Conservation (phyloP, 2,329 filamentous ascomycete genomes). For the Colletotrichum spaethianum region DNA sequence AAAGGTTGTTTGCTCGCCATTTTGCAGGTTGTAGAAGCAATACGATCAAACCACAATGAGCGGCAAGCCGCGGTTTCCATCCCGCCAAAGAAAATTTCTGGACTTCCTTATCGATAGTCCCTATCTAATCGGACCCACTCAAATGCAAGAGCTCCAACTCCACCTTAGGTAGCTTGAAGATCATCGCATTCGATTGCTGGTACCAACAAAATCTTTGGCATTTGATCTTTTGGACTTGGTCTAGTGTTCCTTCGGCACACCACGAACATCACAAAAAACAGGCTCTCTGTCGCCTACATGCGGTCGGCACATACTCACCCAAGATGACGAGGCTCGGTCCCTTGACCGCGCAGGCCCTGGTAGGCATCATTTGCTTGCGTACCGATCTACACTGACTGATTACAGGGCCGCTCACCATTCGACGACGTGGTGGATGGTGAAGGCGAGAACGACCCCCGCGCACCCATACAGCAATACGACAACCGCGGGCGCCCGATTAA, state of each 20-base stretch:
- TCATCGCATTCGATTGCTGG: not conserved
- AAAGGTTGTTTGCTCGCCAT: slow-evolving; percentile 75
- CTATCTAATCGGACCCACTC: slow-evolving; percentile 34
- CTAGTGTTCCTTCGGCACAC: not conserved
- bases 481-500: slow-evolving; percentile 70
- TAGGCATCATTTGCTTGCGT: slow-evolving; percentile 49
- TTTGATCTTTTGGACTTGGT: not conserved
- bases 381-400: slow-evolving; percentile 12
- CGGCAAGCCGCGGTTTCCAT: slow-evolving; percentile 18
- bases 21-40: slow-evolving; percentile 42
- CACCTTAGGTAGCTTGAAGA: slow-evolving; percentile 25
- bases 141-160: slow-evolving; percentile 6
- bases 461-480: slow-evolving; percentile 66
- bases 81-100: slow-evolving; percentile 20
- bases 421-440: slow-evolving; percentile 69
- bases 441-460: slow-evolving; percentile 57
- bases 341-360: slow-evolving; percentile 69
- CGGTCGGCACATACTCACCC: not conserved
- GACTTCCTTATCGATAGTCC: slow-evolving; percentile 31
- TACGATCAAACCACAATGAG: slow-evolving; percentile 21
- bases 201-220: not conserved
- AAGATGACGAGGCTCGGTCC: slow-evolving; percentile 56
- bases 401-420: slow-evolving; percentile 71
- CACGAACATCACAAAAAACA: not conserved
- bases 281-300: not conserved